These are phyloP conservation scores for sorghum (Sorghum bicolor) DNA, from an alignment of 176 grass and related monocot species.

Conservation along the genomic window DNA sequence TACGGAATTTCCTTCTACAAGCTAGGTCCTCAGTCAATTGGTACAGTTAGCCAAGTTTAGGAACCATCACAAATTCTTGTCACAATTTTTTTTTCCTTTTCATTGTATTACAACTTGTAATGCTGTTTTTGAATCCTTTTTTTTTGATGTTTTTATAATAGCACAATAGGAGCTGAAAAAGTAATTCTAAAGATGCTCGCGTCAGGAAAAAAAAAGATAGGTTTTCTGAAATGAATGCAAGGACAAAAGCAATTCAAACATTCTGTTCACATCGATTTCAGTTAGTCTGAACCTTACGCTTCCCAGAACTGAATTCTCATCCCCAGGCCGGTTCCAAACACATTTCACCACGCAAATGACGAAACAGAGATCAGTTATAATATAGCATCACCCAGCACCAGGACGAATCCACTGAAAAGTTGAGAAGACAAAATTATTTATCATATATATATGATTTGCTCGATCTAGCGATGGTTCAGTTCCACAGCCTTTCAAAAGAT, in stretches of 20 bases:
- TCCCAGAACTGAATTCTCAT: slow-evolving; percentile 9
- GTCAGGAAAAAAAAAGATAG: not conserved
- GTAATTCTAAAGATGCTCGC: not conserved
- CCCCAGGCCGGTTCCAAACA: slow-evolving; percentile 12
- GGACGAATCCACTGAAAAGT: slow-evolving; percentile 31
- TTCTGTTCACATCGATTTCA: slow-evolving; percentile 32
- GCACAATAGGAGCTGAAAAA: not conserved
- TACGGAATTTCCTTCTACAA: not conserved
- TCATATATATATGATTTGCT: not conserved
- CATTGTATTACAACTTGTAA: not conserved
- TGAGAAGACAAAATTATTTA: not conserved
- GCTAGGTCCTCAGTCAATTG: not conserved
- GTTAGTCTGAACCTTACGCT: slow-evolving; percentile 26
- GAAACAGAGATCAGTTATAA: not conserved
- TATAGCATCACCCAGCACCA: not conserved
- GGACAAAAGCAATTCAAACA: not conserved
- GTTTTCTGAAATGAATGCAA: not conserved
- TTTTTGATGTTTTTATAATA: not conserved
- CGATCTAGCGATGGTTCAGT: slow-evolving; percentile 13
- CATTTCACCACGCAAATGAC: slow-evolving; percentile 31
- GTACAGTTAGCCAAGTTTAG: not conserved
- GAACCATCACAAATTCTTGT: not conserved
- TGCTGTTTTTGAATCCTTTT: not conserved
- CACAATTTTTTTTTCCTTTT: not conserved
- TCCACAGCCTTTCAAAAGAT: slow-evolving; percentile 33